Base-by-base conservation (phyloP, 2,329 filamentous ascomycete genomes). In the Xylaria sp. region DNA sequence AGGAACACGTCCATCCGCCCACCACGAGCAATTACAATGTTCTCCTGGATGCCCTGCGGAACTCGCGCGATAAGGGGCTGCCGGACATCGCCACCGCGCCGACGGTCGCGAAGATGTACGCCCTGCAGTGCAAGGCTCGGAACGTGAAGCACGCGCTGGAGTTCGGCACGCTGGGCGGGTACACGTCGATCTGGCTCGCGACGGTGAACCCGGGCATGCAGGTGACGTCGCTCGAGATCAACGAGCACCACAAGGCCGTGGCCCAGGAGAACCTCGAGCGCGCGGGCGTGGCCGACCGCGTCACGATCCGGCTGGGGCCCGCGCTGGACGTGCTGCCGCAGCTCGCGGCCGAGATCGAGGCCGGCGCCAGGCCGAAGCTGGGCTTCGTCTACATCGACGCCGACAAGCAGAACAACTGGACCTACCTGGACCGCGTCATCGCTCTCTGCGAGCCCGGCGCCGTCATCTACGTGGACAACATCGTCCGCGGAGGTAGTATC, bases 301-400 rank as follows among this genome's bases (percentile, higher is more conserved):
- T 71, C 28, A 23, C 42, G 10, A 48, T 73, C 44, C 69, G 67
- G 1, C 62, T 68, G 6, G 69, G 69, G 53, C 57, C 71, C 4
- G 71, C 58, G 3, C 63, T 71, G 2, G 71, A 73, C 38, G 5
- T 42, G 20, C 64, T 73, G 13, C 66, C 65, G 1, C 17, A 20
- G 33, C 61, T 73, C 7, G 63, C 54, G 42, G 1, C n/a, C 38
- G 65, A 71, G 53, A 69, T 70, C 44, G 48, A 48, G 42, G 3
- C 44, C 1, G 69, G 69, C 0, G 40, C 3, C 6, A 60, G 20
- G 26, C 64, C 67, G 40, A 51, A 9, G 58, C 48, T 71, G 13
- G 69, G 70, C 28, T 69, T 73, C 62, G 69, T 71, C 6, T 73
- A 71, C 49, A 70, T 73, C 53, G 71, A 73, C 31, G 69, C 69